A percentile compares a stretch with the other conserved stretches of the same genome.
These are phyloP conservation scores for Mucor plumbeus DNA, from an alignment of 371 early-diverging fungal genomes.

Conservation along the genomic window DNA sequence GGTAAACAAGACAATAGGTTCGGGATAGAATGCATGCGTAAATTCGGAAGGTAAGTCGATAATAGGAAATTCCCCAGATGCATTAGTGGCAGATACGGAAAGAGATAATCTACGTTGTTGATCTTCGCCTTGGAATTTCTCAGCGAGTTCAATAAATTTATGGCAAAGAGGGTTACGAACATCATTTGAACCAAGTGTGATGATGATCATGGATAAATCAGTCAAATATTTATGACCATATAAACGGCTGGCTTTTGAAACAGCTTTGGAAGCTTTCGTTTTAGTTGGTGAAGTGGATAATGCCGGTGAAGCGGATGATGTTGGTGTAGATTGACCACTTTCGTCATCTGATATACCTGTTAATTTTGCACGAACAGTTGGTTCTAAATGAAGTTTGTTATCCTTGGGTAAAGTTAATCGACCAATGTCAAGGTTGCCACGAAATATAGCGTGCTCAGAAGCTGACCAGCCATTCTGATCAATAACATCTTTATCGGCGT, in stretches of 20 bases:
- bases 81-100: slow-evolving; percentile 64
- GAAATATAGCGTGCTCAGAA: slow-evolving; percentile 73
- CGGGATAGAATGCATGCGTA: slow-evolving; percentile 42
- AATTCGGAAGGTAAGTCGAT: slow-evolving; percentile 63
- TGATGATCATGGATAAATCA: slow-evolving; percentile 65
- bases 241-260: slow-evolving; percentile 49
- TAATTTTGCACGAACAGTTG: slow-evolving; percentile 14
- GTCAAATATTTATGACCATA: slow-evolving; percentile 75
- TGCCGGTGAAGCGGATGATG: not conserved
- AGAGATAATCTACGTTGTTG: slow-evolving; percentile 58
- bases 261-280: slow-evolving; percentile 23
- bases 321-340: not conserved
- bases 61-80: slow-evolving; percentile 65
- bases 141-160: slow-evolving; percentile 28
- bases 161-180: slow-evolving; percentile 51
- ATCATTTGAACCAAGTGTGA: slow-evolving; percentile 76
- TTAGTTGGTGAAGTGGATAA: not conserved
- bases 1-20: slow-evolving; percentile 67
- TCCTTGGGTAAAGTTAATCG: slow-evolving; percentile 50
- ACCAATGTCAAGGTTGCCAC: slow-evolving; percentile 62
- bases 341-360: slow-evolving; percentile 12
- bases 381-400: slow-evolving; percentile 4
- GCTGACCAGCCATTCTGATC: slow-evolving; percentile 69
- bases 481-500: slow-evolving; percentile 53
- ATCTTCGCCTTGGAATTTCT: slow-evolving; percentile 34